Base-by-base conservation (phyloP, 129 eudicot species). In the Silybum marianum region DNA sequence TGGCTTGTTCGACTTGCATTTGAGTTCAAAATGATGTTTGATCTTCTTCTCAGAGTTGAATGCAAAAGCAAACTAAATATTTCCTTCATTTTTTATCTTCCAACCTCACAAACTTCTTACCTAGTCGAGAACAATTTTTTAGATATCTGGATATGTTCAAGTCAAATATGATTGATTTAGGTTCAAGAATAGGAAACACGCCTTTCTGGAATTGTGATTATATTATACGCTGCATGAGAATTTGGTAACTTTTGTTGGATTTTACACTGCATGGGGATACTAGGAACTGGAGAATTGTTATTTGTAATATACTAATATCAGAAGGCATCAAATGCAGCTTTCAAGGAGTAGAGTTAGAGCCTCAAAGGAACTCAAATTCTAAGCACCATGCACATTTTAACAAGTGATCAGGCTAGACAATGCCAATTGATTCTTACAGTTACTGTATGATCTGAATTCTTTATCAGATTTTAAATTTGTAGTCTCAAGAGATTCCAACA, bases 311-410 rank as follows among this genome's bases (percentile, higher is more conserved):
- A 9, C 58, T 46, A 46, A 46, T 48, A 48, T 48, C 62, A 48
- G n/a, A 26, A 18, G 69, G 44, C 78, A 75, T 74, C 63, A 51
- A 19, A 51, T 16, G 63, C 63, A 48, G 67, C 40, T 28, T 75
- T 30, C 48, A 75, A 75, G 42, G 69, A 51, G 28, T 30, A 74
- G 78, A 30, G 22, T 75, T 75, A 58, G 28, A 75, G 46, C 51
- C n/a, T 32, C 70, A n/a, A 30, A 75, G 48, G 69, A 75, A 30
- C 62, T 54, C 26, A 75, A 51, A 24, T 51, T 74, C 62, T 44
- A 44, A 44, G 54, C 54, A 44, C 54, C 54, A 12, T 44, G 3
- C 54, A 4, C 54, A 12, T 44, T 44, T 44, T 44, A 12, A 1
- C 18, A 44, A 44, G 54, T 48, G 60, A 48, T 48, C 60, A 13